Evolutionary conservation across 352 stramenopile genomes (phyloP).

Genomic region (Aphanomyces cochlioides): DNA sequence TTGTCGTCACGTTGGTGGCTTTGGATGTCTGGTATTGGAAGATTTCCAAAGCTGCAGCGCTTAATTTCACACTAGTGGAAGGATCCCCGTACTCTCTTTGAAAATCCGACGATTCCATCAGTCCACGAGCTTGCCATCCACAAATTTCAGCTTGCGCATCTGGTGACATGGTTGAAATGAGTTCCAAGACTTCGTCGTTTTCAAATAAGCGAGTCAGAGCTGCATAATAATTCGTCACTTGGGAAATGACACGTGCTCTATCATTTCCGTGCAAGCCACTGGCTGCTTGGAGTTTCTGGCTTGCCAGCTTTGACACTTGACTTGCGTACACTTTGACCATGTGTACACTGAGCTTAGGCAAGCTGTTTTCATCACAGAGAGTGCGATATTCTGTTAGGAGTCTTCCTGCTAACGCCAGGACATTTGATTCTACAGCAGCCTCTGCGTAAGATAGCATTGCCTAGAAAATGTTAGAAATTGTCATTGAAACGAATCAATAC

Average conservation of each 20-base stretch:
- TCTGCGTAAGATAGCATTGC: slow-evolving; percentile 68
- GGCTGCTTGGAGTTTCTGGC: slow-evolving; percentile 51
- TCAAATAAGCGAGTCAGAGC: slow-evolving; percentile 78
- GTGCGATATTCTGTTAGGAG: slow-evolving; percentile 75
- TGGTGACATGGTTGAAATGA: slow-evolving; percentile 48
- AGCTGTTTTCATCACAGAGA: slow-evolving; percentile 55
- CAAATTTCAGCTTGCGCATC: slow-evolving; percentile 52
- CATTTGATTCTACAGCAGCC: slow-evolving; percentile 59
- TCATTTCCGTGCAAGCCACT: slow-evolving; percentile 23
- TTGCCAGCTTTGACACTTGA: slow-evolving; percentile 70
- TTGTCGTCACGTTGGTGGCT: not conserved
- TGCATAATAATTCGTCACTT: slow-evolving; percentile 65
- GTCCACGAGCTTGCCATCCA: slow-evolving; percentile 62
- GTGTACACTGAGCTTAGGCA: slow-evolving; percentile 67
- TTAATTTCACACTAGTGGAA: not conserved
- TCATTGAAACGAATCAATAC: slow-evolving; percentile 3
- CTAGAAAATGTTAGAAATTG: slow-evolving; percentile 22
- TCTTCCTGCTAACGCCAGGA: slow-evolving; percentile 65
- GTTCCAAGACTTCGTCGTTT: slow-evolving; percentile 66
- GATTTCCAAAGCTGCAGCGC: not conserved
- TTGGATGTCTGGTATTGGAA: slow-evolving; percentile 6
- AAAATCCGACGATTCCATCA: slow-evolving; percentile 59
- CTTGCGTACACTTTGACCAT: slow-evolving; percentile 83
- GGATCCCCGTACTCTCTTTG: slow-evolving; percentile 39
- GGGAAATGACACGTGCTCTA: slow-evolving; percentile 38